Evolutionary conservation across 23 red algal genomes (phyloP).

Genomic region (Gracilaria domingensis): DNA sequence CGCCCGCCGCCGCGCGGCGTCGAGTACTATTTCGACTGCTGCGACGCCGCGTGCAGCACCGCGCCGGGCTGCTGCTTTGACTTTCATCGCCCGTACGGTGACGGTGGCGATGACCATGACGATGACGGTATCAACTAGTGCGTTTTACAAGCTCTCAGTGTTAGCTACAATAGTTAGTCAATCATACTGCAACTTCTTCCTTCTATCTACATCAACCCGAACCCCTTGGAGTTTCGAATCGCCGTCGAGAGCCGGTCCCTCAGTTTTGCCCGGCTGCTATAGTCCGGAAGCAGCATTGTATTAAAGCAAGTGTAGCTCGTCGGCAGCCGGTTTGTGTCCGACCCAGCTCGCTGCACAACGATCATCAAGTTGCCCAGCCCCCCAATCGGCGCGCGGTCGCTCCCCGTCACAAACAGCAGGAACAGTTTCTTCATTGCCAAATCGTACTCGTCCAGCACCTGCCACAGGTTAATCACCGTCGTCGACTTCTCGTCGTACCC

Average conservation of each 20-base stretch:
- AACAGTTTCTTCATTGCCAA: conserved; percentile 74
- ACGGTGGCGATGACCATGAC: no score
- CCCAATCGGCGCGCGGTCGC: conserved; percentile 90
- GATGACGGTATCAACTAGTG: no score
- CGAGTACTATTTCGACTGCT: conserved; percentile 56
- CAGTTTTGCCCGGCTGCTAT: conserved; percentile 78
- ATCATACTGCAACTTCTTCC: neutral
- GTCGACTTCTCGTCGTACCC: conserved; percentile 70
- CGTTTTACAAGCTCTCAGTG: conserved; percentile 10
- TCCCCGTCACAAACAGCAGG: conserved; percentile 90
- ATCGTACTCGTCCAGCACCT: conserved; percentile 81
- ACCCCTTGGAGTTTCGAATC: conserved; percentile 92
- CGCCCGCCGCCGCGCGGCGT: conserved; percentile 1
- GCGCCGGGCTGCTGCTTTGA: conserved; percentile 31
- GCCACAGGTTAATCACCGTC: conserved; percentile 88
- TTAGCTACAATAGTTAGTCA: conserved; percentile 25
- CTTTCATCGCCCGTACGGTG: conserved; percentile 34
- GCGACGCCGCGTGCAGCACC: conserved; percentile 1
- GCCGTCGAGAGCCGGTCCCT: conserved; percentile 76
- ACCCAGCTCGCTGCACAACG: conserved; percentile 84
- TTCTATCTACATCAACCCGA: conserved; percentile 81
- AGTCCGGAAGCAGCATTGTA: conserved; percentile 92
- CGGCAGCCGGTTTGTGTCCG: conserved; percentile 87
- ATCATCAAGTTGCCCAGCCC: conserved; percentile 86
- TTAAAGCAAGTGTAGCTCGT: conserved; percentile 99